Evolutionary conservation across 2,329 filamentous ascomycete genomes (phyloP).

Genomic region (Bertia moriformis): DNA sequence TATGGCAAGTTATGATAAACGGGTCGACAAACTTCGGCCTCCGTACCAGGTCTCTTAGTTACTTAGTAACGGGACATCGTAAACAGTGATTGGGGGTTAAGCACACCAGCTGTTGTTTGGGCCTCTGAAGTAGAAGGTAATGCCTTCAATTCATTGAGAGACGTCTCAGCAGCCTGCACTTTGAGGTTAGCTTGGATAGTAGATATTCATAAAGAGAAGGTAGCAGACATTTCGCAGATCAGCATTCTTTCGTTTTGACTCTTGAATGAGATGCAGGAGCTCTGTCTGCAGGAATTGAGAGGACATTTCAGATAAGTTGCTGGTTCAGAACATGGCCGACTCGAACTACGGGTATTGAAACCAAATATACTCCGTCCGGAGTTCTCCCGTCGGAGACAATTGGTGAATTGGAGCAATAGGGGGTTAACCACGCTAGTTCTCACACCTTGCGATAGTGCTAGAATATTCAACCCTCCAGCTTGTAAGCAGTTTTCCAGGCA

Average conservation of each 20-base stretch:
- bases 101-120: background rate
- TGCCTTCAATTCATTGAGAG: slow-evolving; percentile 1
- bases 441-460: no score
- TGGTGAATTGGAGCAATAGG: no score
- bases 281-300: slow-evolving; percentile 1
- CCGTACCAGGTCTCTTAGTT: background rate
- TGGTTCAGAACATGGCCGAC: background rate
- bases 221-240: background rate
- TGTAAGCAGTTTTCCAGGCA: no score
- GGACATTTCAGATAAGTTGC: background rate
- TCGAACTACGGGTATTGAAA: no score
- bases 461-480: no score
- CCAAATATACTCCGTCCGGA: no score
- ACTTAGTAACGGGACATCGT: background rate
- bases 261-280: background rate
- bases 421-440: no score
- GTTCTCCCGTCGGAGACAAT: no score
- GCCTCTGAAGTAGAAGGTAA: slow-evolving; percentile 1
- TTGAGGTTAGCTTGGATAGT: background rate
- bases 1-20: background rate
- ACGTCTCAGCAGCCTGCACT: background rate
- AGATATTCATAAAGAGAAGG: no score
- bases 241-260: background rate
- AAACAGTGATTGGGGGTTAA: background rate
- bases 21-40: background rate